Base-by-base conservation (phyloP, 1,284 basidiomycete genomes). In the Takashimella koratensis region DNA sequence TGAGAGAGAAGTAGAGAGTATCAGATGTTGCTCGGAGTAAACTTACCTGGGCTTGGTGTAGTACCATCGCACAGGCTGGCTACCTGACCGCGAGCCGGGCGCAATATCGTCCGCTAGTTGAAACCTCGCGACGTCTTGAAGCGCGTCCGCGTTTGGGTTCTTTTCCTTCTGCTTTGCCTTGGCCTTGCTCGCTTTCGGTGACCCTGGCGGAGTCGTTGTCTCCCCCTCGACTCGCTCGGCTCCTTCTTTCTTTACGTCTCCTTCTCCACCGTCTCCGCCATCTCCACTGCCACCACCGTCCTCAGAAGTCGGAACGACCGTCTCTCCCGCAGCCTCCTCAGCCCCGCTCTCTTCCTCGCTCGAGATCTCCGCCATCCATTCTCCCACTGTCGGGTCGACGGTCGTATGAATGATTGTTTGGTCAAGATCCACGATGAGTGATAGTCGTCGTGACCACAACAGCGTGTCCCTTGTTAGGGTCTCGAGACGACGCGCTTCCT, bases 321-420 rank as follows among this genome's bases (percentile, higher is more conserved):
- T 21, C 16, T 52, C 49, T n/a, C n/a, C 44, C 21, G 10, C 55
- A 5, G 21, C 27, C 16, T 68, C 70, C 26, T 79, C 79, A 6
- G 73, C 42, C 5, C 25, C 47, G 4, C 57, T 58, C 41, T 57
- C 52, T 13, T 47, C 45, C 43, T 54, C 47, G 16, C 51, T 30
- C 24, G 30, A 47, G 78, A 88, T 86, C 69, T 95, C 91, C 1
- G 81, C 75, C 70, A 97, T 89, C 95, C 95, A 98, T 71, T 98
- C 94, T 23, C 92, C 93, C 0, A 98, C 92, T 0, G 95, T 98
- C 1, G 96, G 94, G 75, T 98, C 95, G 30, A 98, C 95, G 0
- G 95, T 98, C 10, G 96, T 95, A 71, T 98, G 95, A 8, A 98
- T 92, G 69, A 98, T 93, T 5, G 95, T 98, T 75, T 98, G 95